Base-by-base conservation (phyloP, 345 rosid genomes). In the Aquilaria yunnanensis region DNA sequence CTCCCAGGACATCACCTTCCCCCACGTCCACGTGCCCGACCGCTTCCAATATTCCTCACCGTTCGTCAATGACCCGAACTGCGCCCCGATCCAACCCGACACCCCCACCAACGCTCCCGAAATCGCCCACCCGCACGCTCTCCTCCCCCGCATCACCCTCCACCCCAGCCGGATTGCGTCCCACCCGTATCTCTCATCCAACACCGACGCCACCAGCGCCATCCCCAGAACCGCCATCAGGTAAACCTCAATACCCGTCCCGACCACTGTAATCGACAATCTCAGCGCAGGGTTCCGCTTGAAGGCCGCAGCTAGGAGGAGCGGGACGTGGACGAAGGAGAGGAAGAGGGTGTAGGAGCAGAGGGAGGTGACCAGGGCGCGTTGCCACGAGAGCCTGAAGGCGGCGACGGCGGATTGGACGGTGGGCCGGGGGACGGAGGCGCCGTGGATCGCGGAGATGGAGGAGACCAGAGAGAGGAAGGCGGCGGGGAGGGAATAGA, bases 151-250 rank as follows among this genome's bases (percentile, higher is more conserved):
- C 88, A 92, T 82, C 68, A 87, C 29, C 0, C 48, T 57, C 9
- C 49, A 74, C 59, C 89, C 96, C 48, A 62, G 65, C 54, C 75
- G 67, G 30, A 92, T 62, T 1, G 96, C 96, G 1, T 73, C 86
- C 68, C 78, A 85, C 23, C 96, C 96, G 49, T 62, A 75, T 32
- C 72, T 67, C 29, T 67, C 80, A 78, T 92, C 98, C 62, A 78
- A 11, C 5, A 81, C 75, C 48, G 96, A 84, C 47, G 77, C 89
- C 54, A 83, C 89, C 52, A 92, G 62, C 0, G 77, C 88, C 68
- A 85, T 41, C 16, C 86, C 85, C 61, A 81, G 37, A 45, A 84
- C 83, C 12, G 83, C 84, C 83, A 83, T 84, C 12, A 92, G 12
- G 71, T 85, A 82, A 11, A 86, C 61, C 75, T 87, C 90, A 13